A percentile compares a stretch with the other conserved stretches of the same genome.
phyloP scores from a whole-genome alignment of 1,284 basidiomycete genomes.

The Rhizoctonia solani region DNA sequence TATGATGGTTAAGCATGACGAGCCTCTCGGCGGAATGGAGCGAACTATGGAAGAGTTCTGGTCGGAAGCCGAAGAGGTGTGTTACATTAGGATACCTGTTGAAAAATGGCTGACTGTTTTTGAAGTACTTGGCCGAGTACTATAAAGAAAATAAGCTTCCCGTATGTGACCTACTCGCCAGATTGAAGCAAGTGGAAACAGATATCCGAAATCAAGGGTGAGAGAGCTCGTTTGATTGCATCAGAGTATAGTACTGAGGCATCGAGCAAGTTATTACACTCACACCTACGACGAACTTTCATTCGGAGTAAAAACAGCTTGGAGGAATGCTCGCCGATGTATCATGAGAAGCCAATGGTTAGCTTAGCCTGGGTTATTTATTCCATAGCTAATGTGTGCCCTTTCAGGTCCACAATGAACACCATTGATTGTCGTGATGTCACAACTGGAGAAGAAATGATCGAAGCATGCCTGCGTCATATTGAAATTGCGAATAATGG shows the following conservation, averaged over 20 bases:
- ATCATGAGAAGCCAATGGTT: conserved; percentile 26
- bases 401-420: conserved; percentile 21
- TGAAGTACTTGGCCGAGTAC: conserved; percentile 13
- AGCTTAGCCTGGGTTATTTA: background rate
- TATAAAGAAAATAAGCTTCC: conserved; percentile 25
- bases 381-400: background rate
- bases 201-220: conserved; percentile 21
- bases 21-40: conserved; percentile 16
- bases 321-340: conserved; percentile 21
- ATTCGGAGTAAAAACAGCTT: conserved; percentile 16
- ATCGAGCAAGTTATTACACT: conserved; percentile 3
- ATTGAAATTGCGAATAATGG: conserved; percentile 21
- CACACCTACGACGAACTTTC: conserved; percentile 25
- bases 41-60: conserved; percentile 11
- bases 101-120: background rate
- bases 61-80: conserved; percentile 17
- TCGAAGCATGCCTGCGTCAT: conserved; percentile 19
- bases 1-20: conserved; percentile 29
- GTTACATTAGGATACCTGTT: background rate
- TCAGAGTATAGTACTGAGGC: background rate
- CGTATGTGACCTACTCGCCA: conserved; percentile 10
- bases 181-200: conserved; percentile 5
- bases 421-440: conserved; percentile 21
- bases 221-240: background rate
- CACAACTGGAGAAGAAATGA: conserved; percentile 10